phyloP scores from a whole-genome alignment of 169 alveolate species.

The Eimeria tenella region DNA sequence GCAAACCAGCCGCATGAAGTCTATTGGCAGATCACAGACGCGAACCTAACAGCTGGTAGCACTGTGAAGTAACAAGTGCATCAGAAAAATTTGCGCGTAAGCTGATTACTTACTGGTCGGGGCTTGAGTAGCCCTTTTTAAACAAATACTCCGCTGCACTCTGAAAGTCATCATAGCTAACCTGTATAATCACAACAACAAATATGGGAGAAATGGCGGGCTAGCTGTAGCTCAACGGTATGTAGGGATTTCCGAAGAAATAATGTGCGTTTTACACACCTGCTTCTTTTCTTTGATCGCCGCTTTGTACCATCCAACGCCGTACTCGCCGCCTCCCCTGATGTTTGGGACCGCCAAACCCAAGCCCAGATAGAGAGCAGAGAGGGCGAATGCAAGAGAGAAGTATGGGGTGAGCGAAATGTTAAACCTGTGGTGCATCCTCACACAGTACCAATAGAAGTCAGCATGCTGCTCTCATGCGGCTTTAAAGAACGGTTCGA shows the following conservation, averaged over 20 bases:
- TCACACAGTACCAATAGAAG: background rate
- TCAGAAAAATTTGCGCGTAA: background rate
- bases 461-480: background rate
- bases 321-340: conserved; percentile 77
- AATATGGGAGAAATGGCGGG: too few species aligned
- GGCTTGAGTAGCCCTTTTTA: conserved; percentile 23
- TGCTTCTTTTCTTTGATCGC: conserved; percentile 55
- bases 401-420: conserved; percentile 65
- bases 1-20: too few species aligned
- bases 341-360: conserved; percentile 65
- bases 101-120: background rate
- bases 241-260: background rate
- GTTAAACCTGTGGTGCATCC: conserved; percentile 9
- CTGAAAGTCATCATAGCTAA: conserved; percentile 74
- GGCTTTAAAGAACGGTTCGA: background rate
- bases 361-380: conserved; percentile 42
- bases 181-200: conserved; percentile 15
- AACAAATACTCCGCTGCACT: conserved; percentile 67
- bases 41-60: too few species aligned
- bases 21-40: too few species aligned
- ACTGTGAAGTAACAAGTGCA: too few species aligned
- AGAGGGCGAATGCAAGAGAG: conserved; percentile 1
- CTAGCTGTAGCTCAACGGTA: too few species aligned
- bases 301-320: conserved; percentile 58
- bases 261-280: background rate